Percentiles rank a stretch among this genome's conserved stretches.
Conservation (phyloP, 192 early-diverging fungal genomes). For the Podila minutissima region DNA sequence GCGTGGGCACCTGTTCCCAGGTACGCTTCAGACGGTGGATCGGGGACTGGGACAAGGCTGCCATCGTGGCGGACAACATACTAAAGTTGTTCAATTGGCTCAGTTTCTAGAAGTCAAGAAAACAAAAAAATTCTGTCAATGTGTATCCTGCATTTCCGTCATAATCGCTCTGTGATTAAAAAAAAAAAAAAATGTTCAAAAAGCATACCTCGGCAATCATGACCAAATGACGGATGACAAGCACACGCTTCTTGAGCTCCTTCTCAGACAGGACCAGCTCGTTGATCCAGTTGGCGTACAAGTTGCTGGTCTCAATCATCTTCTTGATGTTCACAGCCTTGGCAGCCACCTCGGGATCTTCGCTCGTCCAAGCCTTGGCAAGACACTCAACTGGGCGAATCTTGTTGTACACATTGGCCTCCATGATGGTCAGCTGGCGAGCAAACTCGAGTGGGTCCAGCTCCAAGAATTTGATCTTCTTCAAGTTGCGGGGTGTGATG, state of each 20-base stretch:
- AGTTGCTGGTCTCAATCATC: conserved; percentile 87
- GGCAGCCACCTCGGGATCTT: conserved; percentile 62
- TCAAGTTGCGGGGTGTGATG: conserved; percentile 83
- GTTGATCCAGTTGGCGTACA: conserved; percentile 84
- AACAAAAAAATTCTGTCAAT: neutral
- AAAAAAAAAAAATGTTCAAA: neutral
- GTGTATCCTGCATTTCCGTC: too few species aligned
- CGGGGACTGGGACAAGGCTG: conserved; percentile 90
- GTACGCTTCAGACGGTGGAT: conserved; percentile 92
- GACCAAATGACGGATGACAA: conserved; percentile 86
- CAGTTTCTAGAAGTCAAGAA: conserved; percentile 40
- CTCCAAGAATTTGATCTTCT: conserved; percentile 86
- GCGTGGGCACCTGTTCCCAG: conserved; percentile 80
- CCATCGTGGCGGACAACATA: conserved; percentile 90
- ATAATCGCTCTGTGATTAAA: too few species aligned
- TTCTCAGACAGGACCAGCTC: conserved; percentile 82
- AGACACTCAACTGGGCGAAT: conserved; percentile 91
- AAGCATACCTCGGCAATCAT: conserved; percentile 75
- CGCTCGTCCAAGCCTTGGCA: conserved; percentile 87
- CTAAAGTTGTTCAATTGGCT: conserved; percentile 91
- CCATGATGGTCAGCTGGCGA: conserved; percentile 95
- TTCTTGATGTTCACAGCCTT: conserved; percentile 87
- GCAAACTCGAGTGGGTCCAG: conserved; percentile 93
- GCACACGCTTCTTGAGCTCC: conserved; percentile 82
- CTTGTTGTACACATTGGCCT: conserved; percentile 81